Conservation (phyloP, 768 basidiomycete species). For the Russula griseocarnosa region DNA sequence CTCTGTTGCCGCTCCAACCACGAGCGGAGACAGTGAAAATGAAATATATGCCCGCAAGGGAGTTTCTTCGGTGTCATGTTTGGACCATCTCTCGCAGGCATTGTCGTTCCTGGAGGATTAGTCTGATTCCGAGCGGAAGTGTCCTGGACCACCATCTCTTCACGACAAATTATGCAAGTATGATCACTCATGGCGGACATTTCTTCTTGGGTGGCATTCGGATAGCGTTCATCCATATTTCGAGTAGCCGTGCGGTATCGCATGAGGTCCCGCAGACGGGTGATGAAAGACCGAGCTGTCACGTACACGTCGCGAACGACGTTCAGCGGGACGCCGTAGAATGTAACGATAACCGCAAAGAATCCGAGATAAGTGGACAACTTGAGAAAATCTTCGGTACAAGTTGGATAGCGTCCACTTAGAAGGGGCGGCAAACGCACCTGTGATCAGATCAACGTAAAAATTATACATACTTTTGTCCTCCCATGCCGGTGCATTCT, state of each 20-base stretch:
- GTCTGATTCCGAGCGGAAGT: constrained; percentile 25
- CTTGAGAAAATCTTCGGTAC: constrained; percentile 81
- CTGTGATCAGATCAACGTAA: constrained; percentile 88
- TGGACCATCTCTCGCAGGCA: constrained; percentile 54
- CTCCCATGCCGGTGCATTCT: constrained; percentile 90
- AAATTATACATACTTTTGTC: constrained; percentile 97
- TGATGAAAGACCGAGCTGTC: constrained; percentile 88
- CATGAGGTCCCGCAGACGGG: constrained; percentile 79
- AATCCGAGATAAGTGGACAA: constrained; percentile 88
- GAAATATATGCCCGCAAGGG: constrained; percentile 96
- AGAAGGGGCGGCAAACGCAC: constrained; percentile 43
- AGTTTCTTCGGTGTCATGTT: constrained; percentile 97
- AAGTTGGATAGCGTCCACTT: constrained; percentile 18
- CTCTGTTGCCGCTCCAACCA: constrained; percentile 99
- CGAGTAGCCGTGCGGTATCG: constrained; percentile 91
- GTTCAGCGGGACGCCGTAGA: constrained; percentile 93
- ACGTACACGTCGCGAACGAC: constrained; percentile 97
- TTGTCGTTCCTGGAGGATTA: constrained; percentile 29
- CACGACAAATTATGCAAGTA: constrained; percentile 97
- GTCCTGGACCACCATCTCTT: constrained; percentile 71
- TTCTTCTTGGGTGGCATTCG: constrained; percentile 86
- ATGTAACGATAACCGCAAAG: constrained; percentile 90
- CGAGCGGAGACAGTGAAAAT: constrained; percentile 93
- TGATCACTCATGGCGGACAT: constrained; percentile 75
- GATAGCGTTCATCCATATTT: constrained; percentile 95